A percentile compares a stretch with the other conserved stretches of the same genome.
Evolutionary conservation across 2,329 filamentous ascomycete species (phyloP).

Genomic region (Neocucurbitaria cava): DNA sequence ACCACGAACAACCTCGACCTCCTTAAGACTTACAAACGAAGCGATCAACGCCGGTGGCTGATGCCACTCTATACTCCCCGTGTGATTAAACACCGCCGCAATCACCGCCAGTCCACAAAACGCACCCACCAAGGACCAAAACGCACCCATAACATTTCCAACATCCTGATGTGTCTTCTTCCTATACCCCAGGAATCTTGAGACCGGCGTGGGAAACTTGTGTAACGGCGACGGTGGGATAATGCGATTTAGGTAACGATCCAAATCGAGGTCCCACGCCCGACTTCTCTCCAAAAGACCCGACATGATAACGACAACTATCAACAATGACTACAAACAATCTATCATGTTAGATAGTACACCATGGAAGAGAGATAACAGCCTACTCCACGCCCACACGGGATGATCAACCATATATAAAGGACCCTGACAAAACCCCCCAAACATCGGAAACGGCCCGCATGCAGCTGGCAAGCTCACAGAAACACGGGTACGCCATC

Average conservation of each 20-base stretch:
- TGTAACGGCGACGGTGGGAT: constrained; percentile 71
- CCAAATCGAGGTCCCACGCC: constrained; percentile 71
- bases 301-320: not conserved
- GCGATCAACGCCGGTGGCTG: constrained; percentile 55
- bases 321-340: no score
- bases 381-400: not conserved
- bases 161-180: constrained; percentile 48
- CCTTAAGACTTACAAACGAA: constrained; percentile 43
- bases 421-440: not conserved
- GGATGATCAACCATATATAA: not conserved
- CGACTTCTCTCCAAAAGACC: constrained; percentile 15
- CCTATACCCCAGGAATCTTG: constrained; percentile 67
- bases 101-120: constrained; percentile 54
- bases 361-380: not conserved
- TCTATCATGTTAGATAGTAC: not conserved
- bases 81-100: constrained; percentile 52
- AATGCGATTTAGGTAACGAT: constrained; percentile 74
- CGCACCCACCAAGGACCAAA: constrained; percentile 53
- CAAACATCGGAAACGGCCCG: not conserved
- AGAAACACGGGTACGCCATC: not conserved
- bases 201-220: constrained; percentile 68
- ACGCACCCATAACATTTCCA: constrained; percentile 50
- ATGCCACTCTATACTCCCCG: constrained; percentile 43
- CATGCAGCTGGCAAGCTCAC: not conserved
- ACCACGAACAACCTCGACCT: not conserved